Conservation (phyloP, 148 eudicot species). For the Simmondsia chinensis region DNA sequence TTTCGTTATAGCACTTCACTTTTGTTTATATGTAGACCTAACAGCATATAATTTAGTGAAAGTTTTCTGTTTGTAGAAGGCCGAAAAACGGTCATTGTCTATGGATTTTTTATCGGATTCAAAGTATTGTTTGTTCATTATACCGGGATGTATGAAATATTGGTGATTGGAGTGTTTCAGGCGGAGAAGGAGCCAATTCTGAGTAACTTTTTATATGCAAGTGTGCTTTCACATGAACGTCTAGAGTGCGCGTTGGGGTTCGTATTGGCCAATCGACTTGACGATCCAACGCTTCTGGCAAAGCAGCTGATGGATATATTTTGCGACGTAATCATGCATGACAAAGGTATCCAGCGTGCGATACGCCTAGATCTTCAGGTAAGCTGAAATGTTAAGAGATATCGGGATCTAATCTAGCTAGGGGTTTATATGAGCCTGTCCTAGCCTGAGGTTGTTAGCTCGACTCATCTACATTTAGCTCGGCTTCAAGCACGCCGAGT, state of each 20-base stretch:
- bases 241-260: constrained; percentile 40
- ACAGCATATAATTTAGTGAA: no score
- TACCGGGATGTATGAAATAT: background rate
- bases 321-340: constrained; percentile 30
- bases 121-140: background rate
- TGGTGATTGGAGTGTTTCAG: constrained; percentile 17
- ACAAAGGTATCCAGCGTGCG: constrained; percentile 30
- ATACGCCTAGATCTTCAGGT: constrained; percentile 58
- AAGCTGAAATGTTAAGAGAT: background rate
- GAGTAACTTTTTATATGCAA: constrained; percentile 54
- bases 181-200: constrained; percentile 63
- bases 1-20: no score
- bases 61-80: no score
- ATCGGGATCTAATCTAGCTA: no score
- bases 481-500: no score
- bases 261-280: constrained; percentile 47
- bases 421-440: no score
- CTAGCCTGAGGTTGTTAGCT: no score
- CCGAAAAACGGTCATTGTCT: no score
- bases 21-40: no score
- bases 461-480: no score
- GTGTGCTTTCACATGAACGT: constrained; percentile 43
- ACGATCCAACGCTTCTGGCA: constrained; percentile 42
- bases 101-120: no score
- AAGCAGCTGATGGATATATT: constrained; percentile 46